Conservation (phyloP, 2,329 filamentous ascomycete genomes). For the Colletotrichum chrysophilum region DNA sequence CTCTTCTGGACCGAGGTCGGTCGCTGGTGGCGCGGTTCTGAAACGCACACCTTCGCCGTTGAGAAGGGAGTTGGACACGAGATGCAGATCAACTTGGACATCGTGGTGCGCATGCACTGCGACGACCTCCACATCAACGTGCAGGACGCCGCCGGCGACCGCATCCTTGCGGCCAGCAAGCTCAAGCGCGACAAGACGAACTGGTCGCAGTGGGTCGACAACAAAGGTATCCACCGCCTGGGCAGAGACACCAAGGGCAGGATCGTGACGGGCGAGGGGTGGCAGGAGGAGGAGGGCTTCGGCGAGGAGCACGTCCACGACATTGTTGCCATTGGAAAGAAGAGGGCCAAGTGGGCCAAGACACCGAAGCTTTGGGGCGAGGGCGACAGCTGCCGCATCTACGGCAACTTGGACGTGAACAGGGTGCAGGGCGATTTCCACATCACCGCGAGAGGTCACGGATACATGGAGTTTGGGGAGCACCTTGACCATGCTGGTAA, state of each 20-base stretch:
- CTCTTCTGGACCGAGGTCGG: constrained; percentile 80
- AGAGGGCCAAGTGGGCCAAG: constrained; percentile 73
- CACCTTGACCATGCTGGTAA: constrained; percentile 84
- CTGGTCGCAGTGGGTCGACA: constrained; percentile 83
- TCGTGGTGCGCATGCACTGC: constrained; percentile 91
- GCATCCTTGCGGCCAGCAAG: constrained; percentile 80
- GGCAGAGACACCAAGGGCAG: constrained; percentile 61
- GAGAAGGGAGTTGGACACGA: constrained; percentile 88
- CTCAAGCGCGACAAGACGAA: constrained; percentile 78
- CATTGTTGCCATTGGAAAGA: constrained; percentile 74
- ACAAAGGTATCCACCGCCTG: constrained; percentile 67
- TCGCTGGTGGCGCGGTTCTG: constrained; percentile 84
- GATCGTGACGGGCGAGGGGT: constrained; percentile 62
- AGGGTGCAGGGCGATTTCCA: constrained; percentile 99
- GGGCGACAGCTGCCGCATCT: constrained; percentile 84
- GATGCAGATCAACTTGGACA: constrained; percentile 93
- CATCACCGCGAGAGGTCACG: constrained; percentile 92
- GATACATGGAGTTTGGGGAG: constrained; percentile 80
- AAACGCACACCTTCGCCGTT: constrained; percentile 89
- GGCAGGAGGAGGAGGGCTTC: constrained; percentile 71
- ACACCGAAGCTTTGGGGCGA: constrained; percentile 70
- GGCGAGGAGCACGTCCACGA: constrained; percentile 89
- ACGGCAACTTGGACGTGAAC: constrained; percentile 88
- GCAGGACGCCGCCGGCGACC: constrained; percentile 92
- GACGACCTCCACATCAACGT: constrained; percentile 92